Base-by-base conservation (phyloP, 331 rosid genomes). In the Stylosanthes scabra region DNA sequence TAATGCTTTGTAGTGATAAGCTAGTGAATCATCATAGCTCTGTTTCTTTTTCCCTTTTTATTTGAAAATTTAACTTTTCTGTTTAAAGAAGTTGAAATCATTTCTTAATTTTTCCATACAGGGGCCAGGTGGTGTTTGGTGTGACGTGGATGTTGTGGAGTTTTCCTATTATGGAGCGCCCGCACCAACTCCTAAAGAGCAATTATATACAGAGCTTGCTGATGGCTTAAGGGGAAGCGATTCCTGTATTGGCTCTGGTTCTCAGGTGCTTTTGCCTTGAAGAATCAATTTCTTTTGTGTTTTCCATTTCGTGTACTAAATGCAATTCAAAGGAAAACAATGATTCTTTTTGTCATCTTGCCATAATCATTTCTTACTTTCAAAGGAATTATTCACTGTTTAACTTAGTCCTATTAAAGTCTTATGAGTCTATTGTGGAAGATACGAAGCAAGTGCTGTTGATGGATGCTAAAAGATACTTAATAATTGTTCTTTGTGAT, bases 61-160 rank as follows among this genome's bases (percentile, higher is more conserved):
- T 31, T 31, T 31, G 37, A 31, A 31, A 31, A 31, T 31, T 31
- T 31, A 5, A 31, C 55, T 49, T 72, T 79, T 79, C 57, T 70
- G 58, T 70, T 66, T 27, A 55, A 29, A 27, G 73, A 68, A 39
- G 52, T 55, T 72, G 52, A 74, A 59, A 42, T 62, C 61, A 28
- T 59, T 61, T 72, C 50, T 72, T 62, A 78, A 81, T 83, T 83
- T 71, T 72, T 68, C 71, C 77, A 80, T 86, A 70, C 82, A 95
- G 99, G 99, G 99, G 56, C 99, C 99, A 25, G 99, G 99, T 78
- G 99, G 99, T 66, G 97, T 95, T 61, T 95, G 99, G 99, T 95
- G 99, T 81, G 98, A 95, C 62, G 98, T 95, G 72, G 99, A 95
- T 83, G 98, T 95, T 73, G 97, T 95, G 72, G 99, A 95, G 80